phyloP scores from a whole-genome alignment of 2,329 filamentous ascomycete species.

The Penicillium sp. region DNA sequence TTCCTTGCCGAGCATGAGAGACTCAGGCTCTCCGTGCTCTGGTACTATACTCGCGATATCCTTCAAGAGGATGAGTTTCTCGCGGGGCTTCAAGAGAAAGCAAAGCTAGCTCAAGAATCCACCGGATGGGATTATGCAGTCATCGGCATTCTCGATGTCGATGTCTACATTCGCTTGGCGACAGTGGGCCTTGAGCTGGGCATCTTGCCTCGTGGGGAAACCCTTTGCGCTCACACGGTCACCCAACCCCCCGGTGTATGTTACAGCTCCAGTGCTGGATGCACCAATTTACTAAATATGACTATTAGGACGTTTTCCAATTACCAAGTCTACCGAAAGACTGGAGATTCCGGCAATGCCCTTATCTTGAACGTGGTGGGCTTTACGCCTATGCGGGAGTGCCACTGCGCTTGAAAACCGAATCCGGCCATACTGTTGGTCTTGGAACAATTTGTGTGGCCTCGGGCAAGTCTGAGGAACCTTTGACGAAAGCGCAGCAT shows the following conservation, averaged over 20 bases:
- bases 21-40: conserved; percentile 14
- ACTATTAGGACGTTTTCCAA: conserved; percentile 9
- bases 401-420: conserved; percentile 16
- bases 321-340: conserved; percentile 15
- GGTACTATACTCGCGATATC: conserved; percentile 16
- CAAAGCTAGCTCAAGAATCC: conserved; percentile 12
- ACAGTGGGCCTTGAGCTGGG: conserved; percentile 14
- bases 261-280: not conserved
- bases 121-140: conserved; percentile 18
- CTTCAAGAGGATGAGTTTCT: conserved; percentile 11
- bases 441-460: conserved; percentile 18
- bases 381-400: conserved; percentile 17
- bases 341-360: conserved; percentile 15
- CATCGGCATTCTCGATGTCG: conserved; percentile 16
- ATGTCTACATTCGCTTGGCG: conserved; percentile 15
- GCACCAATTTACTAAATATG: not conserved
- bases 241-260: conserved; percentile 16
- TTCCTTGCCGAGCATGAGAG: conserved; percentile 12
- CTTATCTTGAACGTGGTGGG: conserved; percentile 12
- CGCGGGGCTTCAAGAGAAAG: conserved; percentile 19
- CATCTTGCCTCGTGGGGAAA: conserved; percentile 14
- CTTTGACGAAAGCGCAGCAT: conserved; percentile 12
- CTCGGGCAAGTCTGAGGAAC: conserved; percentile 8
- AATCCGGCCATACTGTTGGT: conserved; percentile 11
- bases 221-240: conserved; percentile 16